Evolutionary conservation across 306 rosid species (phyloP).

Genomic region (Argentina anserina): DNA sequence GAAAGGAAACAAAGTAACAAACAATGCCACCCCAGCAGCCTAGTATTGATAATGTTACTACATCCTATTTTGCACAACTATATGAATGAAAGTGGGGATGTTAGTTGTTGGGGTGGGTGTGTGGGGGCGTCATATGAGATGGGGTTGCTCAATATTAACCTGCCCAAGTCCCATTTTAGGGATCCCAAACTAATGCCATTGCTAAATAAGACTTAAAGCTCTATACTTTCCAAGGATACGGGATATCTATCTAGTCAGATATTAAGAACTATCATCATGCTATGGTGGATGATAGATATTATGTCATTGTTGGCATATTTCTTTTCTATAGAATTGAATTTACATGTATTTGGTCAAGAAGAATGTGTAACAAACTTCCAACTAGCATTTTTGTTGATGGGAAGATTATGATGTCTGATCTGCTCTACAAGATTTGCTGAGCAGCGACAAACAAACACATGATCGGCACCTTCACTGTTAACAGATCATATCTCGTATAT

Average conservation of each 20-base stretch:
- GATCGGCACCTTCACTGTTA: too few relatives aligned
- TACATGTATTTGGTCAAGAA: not conserved
- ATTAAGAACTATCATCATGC: not conserved
- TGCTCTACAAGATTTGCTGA: too few relatives aligned
- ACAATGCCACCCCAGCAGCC: not conserved
- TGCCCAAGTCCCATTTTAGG: not conserved
- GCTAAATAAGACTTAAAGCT: not conserved
- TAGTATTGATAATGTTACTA: slow-evolving; percentile 23
- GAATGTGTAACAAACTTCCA: not conserved
- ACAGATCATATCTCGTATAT: too few relatives aligned
- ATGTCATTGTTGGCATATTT: not conserved
- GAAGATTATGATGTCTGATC: too few relatives aligned
- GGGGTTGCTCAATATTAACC: not conserved
- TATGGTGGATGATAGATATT: not conserved
- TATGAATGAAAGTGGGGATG: not conserved
- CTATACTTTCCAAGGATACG: not conserved
- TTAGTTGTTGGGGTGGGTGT: slow-evolving; percentile 51
- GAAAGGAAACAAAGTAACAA: not conserved
- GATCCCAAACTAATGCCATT: not conserved
- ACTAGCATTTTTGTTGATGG: too few relatives aligned
- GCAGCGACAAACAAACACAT: too few relatives aligned
- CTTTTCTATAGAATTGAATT: not conserved
- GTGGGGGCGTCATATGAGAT: not conserved
- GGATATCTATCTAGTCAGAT: not conserved
- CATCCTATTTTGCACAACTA: not conserved